Conservation (phyloP, 1,284 basidiomycete species). For the Coriolopsis trogii region DNA sequence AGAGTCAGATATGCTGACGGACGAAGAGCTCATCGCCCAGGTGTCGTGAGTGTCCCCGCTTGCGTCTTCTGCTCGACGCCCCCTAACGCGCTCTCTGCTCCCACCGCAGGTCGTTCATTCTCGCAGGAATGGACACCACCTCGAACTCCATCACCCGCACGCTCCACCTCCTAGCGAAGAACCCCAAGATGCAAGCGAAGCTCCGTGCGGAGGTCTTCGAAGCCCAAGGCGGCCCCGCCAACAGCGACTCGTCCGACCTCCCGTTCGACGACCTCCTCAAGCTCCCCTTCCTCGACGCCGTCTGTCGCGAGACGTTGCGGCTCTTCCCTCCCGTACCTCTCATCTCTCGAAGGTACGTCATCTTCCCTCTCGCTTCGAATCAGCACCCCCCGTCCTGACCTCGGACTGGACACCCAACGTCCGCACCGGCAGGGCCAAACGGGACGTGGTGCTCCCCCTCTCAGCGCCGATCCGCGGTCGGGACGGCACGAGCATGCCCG, state of each 20-base stretch:
- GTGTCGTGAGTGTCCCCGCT: conserved; percentile 23
- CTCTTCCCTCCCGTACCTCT: not conserved
- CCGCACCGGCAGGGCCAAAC: conserved; percentile 7
- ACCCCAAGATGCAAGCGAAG: conserved; percentile 4
- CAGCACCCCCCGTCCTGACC: too few relatives aligned
- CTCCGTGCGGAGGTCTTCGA: conserved; percentile 5
- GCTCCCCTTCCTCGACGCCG: conserved; percentile 16
- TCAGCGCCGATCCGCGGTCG: conserved; percentile 7
- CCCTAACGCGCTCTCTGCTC: conserved; percentile 29
- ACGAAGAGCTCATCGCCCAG: conserved; percentile 29
- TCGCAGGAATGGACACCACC: conserved; percentile 17
- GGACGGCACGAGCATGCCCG: conserved; percentile 12
- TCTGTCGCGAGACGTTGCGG: conserved; percentile 12
- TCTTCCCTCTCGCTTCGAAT: too few relatives aligned
- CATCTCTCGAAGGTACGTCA: not conserved
- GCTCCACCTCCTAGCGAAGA: conserved; percentile 2
- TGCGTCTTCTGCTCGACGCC: not conserved
- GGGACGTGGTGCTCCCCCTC: conserved; percentile 16
- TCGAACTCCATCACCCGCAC: conserved; percentile 8
- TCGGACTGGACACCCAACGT: too few relatives aligned
- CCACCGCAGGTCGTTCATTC: conserved; percentile 4
- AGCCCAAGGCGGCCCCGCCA: not conserved
- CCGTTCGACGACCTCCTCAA: conserved; percentile 11
- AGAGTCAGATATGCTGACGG: conserved; percentile 26
- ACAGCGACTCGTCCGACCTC: conserved; percentile 5